phyloP scores from a whole-genome alignment of 2,329 filamentous ascomycete species.

The Colletotrichum gloeosporioides region DNA sequence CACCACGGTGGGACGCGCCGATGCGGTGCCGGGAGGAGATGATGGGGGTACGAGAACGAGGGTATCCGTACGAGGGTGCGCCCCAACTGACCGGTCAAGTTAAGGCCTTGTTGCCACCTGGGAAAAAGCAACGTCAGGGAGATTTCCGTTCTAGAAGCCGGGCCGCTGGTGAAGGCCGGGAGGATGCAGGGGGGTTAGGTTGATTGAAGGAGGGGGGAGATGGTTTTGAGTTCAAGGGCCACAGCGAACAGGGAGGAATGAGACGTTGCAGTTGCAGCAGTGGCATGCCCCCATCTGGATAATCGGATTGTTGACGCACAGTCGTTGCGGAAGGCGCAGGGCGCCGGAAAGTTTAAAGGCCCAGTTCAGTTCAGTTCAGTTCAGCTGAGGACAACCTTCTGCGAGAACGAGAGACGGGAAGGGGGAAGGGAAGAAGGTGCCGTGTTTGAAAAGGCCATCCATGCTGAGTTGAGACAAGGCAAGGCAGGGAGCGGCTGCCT shows the following conservation, averaged over 20 bases:
- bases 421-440: background rate
- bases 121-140: background rate
- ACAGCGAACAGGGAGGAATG: background rate
- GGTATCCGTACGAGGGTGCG: background rate
- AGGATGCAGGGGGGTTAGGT: background rate
- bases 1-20: background rate
- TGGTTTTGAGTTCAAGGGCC: background rate
- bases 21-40: background rate
- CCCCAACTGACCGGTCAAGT: background rate
- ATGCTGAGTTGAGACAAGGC: background rate
- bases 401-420: background rate
- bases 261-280: background rate
- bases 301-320: background rate
- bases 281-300: background rate
- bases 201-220: background rate
- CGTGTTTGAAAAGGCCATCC: background rate
- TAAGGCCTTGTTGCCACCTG: background rate
- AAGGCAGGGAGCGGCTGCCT: background rate
- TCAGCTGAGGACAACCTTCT: background rate
- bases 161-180: background rate
- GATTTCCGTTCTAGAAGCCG: conserved; percentile 16
- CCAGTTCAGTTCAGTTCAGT: background rate
- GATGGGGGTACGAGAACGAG: background rate
- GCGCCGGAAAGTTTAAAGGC: background rate
- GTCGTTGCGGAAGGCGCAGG: background rate